Base-by-base conservation (phyloP, 352 stramenopile genomes). In the Vaucheria bursata region DNA sequence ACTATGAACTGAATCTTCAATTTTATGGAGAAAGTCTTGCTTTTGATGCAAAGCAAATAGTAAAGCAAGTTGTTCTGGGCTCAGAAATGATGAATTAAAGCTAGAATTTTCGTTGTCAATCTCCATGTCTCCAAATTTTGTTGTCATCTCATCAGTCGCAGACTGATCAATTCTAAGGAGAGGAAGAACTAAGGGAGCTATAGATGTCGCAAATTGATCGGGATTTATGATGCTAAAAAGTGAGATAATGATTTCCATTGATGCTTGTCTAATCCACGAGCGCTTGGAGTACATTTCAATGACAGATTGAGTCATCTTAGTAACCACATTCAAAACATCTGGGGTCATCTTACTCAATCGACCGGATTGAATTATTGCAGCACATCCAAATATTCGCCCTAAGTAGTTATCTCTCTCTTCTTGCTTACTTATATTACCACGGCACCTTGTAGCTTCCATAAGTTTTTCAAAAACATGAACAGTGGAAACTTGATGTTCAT, bases 351-450 rank as follows among this genome's bases (percentile, higher is more conserved):
- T 37, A 69, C 3, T 25, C 35, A 95, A 78, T 1, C 90, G 85
- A 6, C 87, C 88, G 3, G 88, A 93, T 70, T 89, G 88, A 53
- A 91, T 86, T 71, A 96, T 71, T 25, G 90, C 89, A 66, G 94
- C 85, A 71, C 94, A 84, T 1, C 90, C 91, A 71, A 95, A 94
- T 29, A 95, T 84, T 18, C 90, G 89, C 18, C 91, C 91, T 78
- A 96, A 93, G 87, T 94, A 90, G 86, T 93, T 88, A 75, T 96
- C 91, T 69, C 91, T 87, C 85, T 96, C 90, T 78, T 96, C 91
- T 88, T 93, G 92, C 73, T 89, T 89, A 79, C 94, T 95, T 88
- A 95, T 93, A 73, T 85, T 89, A 65, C 83, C 85, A 59, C 88
- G 87, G 35, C 92, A 84, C 78, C 93, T 84, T 88, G 93, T 94